Evolutionary conservation across 2,329 filamentous ascomycete species (phyloP).

Genomic region (Harringtonia lauricola): DNA sequence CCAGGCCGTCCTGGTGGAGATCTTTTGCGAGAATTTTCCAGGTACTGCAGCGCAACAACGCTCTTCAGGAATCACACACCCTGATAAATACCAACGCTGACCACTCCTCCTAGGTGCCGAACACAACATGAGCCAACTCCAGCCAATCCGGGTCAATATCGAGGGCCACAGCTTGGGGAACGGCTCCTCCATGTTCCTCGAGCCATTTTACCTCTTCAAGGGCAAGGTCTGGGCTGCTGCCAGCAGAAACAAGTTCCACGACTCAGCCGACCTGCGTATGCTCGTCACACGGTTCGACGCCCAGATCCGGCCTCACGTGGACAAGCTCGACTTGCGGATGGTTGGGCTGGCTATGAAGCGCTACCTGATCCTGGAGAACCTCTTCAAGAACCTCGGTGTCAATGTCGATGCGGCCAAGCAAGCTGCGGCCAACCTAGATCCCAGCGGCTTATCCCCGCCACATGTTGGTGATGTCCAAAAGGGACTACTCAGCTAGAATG

Average conservation of each 20-base stretch:
- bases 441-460: too few species aligned
- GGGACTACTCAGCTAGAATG: too few species aligned
- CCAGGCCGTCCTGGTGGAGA: not conserved
- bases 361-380: not conserved
- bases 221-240: constrained; percentile 1
- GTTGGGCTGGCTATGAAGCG: not conserved
- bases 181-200: not conserved
- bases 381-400: not conserved
- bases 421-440: too few species aligned
- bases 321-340: too few species aligned
- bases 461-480: too few species aligned
- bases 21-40: constrained; percentile 1
- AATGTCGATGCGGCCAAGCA: not conserved
- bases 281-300: not conserved
- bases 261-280: not conserved
- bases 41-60: too few species aligned
- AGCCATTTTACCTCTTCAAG: constrained; percentile 1
- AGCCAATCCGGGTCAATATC: not conserved
- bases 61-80: too few species aligned
- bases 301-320: not conserved
- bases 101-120: not conserved
- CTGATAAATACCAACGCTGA: too few species aligned
- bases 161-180: not conserved
- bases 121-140: not conserved
- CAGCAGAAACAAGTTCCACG: not conserved